Base-by-base conservation (phyloP, 148 eudicot species). In the Fagopyrum esculentum region DNA sequence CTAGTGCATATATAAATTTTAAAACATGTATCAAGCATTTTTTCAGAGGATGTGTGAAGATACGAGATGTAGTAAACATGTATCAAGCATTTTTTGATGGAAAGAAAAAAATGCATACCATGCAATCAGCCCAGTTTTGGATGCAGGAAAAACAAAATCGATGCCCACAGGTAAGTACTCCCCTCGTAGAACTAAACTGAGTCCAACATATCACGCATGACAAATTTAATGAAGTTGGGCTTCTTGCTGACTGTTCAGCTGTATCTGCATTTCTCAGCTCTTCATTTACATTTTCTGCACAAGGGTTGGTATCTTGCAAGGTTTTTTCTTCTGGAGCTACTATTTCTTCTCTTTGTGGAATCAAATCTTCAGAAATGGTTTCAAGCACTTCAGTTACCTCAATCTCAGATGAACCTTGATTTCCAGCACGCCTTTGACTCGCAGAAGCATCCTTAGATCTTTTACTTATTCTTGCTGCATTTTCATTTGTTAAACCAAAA, bases 191-290 rank as follows among this genome's bases (percentile, higher is more conserved):
- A 77, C 98, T 86, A 75, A 74, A 92, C 54, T 89, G 86, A 74
- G 97, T 92, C 89, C 87, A 92, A 82, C 98, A 95, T 83, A 95
- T 95, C 22, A 87, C 93, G 80, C 98, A 95, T 19, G 97, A 89
- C 73, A 89, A 69, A 56, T 85, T 87, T 59, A 54, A 49, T 49
- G 90, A 64, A 54, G 79, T 66, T 35, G 85, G 43, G 43, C 57
- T 71, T 83, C 78, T 76, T n/a, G 81, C 59, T 30, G 61, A 26
- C 30, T 72, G 73, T 68, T 80, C 85, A 61, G 6, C 70, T 61
- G 13, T 13, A 50, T 77, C 76, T 40, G 57, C 60, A 11, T 7
- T 45, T 69, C 66, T 54, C 43, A 29, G 66, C 73, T 71, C 70
- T 11, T 68, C 78, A 49, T 77, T 74, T 10, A n/a, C 9, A 59